Evolutionary conservation across 2,329 filamentous ascomycete species (phyloP).

Genomic region (Colletotrichum agaves): DNA sequence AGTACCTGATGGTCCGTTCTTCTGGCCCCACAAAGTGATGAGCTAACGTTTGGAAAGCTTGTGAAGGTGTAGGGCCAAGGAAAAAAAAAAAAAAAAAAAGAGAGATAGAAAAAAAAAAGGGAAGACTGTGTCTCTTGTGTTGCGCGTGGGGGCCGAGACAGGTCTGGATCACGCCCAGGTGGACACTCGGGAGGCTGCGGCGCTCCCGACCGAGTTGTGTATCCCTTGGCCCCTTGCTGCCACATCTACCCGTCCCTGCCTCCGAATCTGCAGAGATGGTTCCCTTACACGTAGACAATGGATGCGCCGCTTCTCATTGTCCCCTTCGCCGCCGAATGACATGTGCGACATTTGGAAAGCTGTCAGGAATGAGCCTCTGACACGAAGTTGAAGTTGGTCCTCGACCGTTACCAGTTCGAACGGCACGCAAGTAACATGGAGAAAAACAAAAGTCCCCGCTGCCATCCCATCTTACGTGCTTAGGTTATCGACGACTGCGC

Average conservation of each 20-base stretch:
- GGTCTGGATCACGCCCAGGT: not conserved
- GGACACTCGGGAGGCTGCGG: not conserved
- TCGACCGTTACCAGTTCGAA: not conserved
- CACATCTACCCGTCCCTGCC: not conserved
- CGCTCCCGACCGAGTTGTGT: conserved; percentile 14
- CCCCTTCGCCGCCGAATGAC: too few relatives aligned
- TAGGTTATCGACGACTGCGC: not conserved
- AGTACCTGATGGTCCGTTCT: too few relatives aligned
- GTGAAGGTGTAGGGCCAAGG: too few relatives aligned
- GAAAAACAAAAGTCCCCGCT: not conserved
- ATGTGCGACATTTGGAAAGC: not conserved
- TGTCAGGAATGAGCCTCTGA: too few relatives aligned
- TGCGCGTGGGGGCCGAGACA: conserved; percentile 20
- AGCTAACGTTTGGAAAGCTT: too few relatives aligned
- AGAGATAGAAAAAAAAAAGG: too few relatives aligned
- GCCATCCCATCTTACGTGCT: conserved; percentile 9
- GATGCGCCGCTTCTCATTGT: too few relatives aligned
- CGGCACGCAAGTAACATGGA: conserved; percentile 3
- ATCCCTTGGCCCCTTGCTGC: conserved; percentile 1
- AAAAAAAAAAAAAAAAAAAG: too few relatives aligned
- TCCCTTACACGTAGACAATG: not conserved
- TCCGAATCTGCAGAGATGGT: not conserved
- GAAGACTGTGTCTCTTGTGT: too few relatives aligned
- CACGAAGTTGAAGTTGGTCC: not conserved
- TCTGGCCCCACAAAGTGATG: too few relatives aligned